Conservation (phyloP, 2,329 filamentous ascomycete species). For the Ophiocordyceps camponoti-rufipedis region DNA sequence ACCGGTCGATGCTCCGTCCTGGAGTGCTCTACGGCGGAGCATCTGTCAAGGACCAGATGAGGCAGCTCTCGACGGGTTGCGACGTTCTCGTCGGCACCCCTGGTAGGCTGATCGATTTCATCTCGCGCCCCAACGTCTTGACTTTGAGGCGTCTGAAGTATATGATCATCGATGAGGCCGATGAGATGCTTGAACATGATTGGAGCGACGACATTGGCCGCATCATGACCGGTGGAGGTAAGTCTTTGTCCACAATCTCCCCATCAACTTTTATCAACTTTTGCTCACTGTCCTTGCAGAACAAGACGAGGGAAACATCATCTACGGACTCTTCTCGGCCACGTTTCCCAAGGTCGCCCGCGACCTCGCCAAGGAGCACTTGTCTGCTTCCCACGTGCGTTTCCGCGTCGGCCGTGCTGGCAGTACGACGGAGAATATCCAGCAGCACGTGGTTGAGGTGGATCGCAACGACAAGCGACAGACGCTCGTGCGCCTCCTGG, state of each 20-base stretch:
- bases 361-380: slow-evolving; percentile 56
- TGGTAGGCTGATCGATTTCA: slow-evolving; percentile 72
- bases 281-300: slow-evolving; percentile 23
- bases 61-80: slow-evolving; percentile 64
- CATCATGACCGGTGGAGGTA: slow-evolving; percentile 69
- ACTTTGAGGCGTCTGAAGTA: slow-evolving; percentile 62
- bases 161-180: slow-evolving; percentile 80
- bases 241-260: slow-evolving; percentile 11
- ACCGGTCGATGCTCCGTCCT: slow-evolving; percentile 85
- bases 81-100: slow-evolving; percentile 80
- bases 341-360: slow-evolving; percentile 76
- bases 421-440: slow-evolving; percentile 65
- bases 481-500: slow-evolving; percentile 53
- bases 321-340: slow-evolving; percentile 77
- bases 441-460: slow-evolving; percentile 54
- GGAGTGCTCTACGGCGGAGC: slow-evolving; percentile 79
- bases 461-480: slow-evolving; percentile 50
- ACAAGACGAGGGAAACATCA: slow-evolving; percentile 52
- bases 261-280: background rate
- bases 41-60: slow-evolving; percentile 48
- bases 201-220: slow-evolving; percentile 62
- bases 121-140: slow-evolving; percentile 49
- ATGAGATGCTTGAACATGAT: slow-evolving; percentile 69
- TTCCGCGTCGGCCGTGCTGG: slow-evolving; percentile 79
- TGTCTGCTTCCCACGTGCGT: slow-evolving; percentile 56